Conservation (phyloP, 108 stramenopile species). For the Cylindrotheca closterium region DNA sequence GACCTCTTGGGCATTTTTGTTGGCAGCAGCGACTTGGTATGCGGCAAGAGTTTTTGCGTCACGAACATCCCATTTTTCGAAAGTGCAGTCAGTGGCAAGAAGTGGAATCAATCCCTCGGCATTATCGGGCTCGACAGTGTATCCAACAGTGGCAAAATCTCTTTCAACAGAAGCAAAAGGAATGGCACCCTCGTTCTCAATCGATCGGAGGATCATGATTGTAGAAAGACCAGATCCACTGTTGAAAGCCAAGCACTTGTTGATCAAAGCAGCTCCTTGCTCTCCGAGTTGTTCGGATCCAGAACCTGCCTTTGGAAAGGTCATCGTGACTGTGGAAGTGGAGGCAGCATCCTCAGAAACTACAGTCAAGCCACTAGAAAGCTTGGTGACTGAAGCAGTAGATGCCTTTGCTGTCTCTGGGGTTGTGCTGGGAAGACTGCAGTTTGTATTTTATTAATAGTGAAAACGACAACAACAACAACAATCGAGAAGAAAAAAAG, state of each 20-base stretch:
- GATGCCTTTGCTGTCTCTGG: slow-evolving; percentile 65
- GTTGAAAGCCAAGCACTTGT: slow-evolving; percentile 81
- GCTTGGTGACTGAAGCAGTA: slow-evolving; percentile 64
- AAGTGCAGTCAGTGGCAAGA: slow-evolving; percentile 62
- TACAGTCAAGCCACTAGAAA: slow-evolving; percentile 73
- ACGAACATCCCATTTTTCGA: slow-evolving; percentile 90
- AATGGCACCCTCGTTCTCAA: slow-evolving; percentile 76
- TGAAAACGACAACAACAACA: slow-evolving; percentile 2
- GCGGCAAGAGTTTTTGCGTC: slow-evolving; percentile 65
- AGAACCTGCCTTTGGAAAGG: slow-evolving; percentile 84
- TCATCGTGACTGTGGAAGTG: slow-evolving; percentile 78
- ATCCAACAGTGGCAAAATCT: slow-evolving; percentile 73
- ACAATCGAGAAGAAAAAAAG: background rate
- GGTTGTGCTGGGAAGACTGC: slow-evolving; percentile 62
- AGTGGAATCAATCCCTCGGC: slow-evolving; percentile 66
- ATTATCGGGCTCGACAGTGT: slow-evolving; percentile 71
- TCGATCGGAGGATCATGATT: slow-evolving; percentile 61
- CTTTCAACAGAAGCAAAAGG: slow-evolving; percentile 69
- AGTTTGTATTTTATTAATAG: too few relatives aligned
- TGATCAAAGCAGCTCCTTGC: slow-evolving; percentile 77
- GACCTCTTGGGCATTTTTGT: slow-evolving; percentile 69
- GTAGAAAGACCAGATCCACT: slow-evolving; percentile 76
- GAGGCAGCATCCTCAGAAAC: slow-evolving; percentile 76
- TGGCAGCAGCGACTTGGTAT: slow-evolving; percentile 58
- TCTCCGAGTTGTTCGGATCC: slow-evolving; percentile 61